Evolutionary conservation across 371 early-diverging fungal genomes (phyloP).

Genomic region (Apophysomyces ossiformis): DNA sequence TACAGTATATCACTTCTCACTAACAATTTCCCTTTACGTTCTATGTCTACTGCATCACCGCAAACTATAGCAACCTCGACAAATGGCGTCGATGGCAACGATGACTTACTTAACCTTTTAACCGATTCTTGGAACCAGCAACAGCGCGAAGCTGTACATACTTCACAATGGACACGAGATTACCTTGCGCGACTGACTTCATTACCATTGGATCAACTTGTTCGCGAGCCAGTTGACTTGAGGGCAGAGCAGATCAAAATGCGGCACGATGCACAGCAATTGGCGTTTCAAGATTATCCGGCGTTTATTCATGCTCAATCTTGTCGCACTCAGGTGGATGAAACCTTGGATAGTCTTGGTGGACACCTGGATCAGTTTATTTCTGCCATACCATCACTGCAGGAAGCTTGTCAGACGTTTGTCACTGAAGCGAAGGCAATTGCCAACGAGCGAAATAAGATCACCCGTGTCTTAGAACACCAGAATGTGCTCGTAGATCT

Average conservation of each 20-base stretch:
- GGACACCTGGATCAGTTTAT: constrained; percentile 55
- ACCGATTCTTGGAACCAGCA: constrained; percentile 27
- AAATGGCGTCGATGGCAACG: constrained; percentile 23
- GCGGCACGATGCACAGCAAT: constrained; percentile 66
- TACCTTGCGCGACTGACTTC: constrained; percentile 69
- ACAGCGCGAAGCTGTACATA: constrained; percentile 17
- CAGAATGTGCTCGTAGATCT: constrained; percentile 67
- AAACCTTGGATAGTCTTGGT: constrained; percentile 58
- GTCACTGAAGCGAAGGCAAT: constrained; percentile 32
- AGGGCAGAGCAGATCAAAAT: constrained; percentile 61
- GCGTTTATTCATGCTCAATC: constrained; percentile 70
- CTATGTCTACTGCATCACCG: constrained; percentile 10
- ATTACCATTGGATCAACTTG: constrained; percentile 59
- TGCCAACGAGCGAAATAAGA: constrained; percentile 53
- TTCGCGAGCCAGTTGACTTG: constrained; percentile 55
- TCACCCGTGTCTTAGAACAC: constrained; percentile 60
- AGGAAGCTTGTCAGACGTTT: constrained; percentile 53
- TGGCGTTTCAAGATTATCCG: constrained; percentile 74
- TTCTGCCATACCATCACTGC: constrained; percentile 54
- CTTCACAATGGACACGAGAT: constrained; percentile 57
- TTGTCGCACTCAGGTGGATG: constrained; percentile 59
- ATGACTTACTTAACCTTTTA: constrained; percentile 33
- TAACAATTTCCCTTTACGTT: not conserved
- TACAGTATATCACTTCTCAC: not conserved
- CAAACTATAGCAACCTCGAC: not conserved